phyloP scores from a whole-genome alignment of 2,329 filamentous ascomycete species.

The Ophiocordyceps robertsii region DNA sequence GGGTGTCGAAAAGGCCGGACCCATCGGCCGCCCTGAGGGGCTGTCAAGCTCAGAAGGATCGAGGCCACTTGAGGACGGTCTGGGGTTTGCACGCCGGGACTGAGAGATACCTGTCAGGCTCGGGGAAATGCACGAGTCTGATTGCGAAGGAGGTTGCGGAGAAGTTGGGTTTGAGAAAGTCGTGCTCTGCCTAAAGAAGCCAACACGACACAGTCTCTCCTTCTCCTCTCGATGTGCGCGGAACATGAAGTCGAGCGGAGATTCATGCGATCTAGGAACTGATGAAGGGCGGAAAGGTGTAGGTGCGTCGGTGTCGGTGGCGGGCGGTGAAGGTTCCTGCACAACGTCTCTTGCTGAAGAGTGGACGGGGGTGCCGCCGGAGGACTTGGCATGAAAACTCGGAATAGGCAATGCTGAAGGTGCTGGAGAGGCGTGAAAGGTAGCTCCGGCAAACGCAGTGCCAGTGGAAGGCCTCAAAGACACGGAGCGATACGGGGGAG shows the following conservation, averaged over 20 bases:
- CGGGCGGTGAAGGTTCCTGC: constrained; percentile 35
- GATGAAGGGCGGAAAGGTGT: constrained; percentile 27
- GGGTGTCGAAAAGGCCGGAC: constrained; percentile 55
- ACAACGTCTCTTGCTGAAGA: constrained; percentile 21
- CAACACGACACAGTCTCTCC: constrained; percentile 42
- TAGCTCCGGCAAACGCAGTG: constrained; percentile 76
- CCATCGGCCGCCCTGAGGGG: constrained; percentile 39
- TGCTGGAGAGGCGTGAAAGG: constrained; percentile 89
- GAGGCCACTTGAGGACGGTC: constrained; percentile 11
- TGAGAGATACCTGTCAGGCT: constrained; percentile 13
- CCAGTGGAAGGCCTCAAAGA: constrained; percentile 30
- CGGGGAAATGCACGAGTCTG: constrained; percentile 11
- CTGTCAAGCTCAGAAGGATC: constrained; percentile 47
- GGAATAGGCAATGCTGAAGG: constrained; percentile 83
- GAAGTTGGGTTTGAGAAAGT: constrained; percentile 7
- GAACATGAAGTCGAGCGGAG: constrained; percentile 83
- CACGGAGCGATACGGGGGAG: constrained; percentile 25
- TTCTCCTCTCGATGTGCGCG: constrained; percentile 72
- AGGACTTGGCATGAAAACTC: constrained; percentile 66
- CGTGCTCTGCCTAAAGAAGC: constrained; percentile 23
- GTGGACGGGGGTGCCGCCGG: constrained; percentile 45
- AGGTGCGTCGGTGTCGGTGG: constrained; percentile 36
- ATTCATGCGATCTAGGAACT: constrained; percentile 35
- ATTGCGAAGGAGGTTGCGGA: constrained; percentile 34
- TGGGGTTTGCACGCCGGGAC: constrained; percentile 9